Evolutionary conservation across 345 rosid species (phyloP).

Genomic region (Murraya koenigii): DNA sequence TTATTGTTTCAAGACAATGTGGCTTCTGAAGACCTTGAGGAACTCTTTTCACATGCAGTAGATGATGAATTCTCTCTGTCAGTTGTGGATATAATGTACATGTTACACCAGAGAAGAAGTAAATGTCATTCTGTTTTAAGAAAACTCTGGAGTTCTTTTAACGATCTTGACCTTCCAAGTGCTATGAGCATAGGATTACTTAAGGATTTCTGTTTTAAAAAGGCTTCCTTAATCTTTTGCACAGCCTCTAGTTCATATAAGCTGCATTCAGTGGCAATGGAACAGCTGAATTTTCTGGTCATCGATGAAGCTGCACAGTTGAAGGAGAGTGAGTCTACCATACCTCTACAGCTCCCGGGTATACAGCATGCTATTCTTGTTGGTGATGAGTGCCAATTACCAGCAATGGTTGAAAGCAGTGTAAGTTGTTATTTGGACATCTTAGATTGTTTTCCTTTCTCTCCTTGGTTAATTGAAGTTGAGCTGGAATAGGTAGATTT

Average conservation of each 20-base stretch:
- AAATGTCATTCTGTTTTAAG: not conserved
- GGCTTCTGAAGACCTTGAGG: not conserved
- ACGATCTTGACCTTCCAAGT: slow-evolving; percentile 9
- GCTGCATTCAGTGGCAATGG: slow-evolving; percentile 20
- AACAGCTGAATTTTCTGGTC: slow-evolving; percentile 38
- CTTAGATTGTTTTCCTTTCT: not conserved
- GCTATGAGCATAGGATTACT: not conserved
- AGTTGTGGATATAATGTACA: not conserved
- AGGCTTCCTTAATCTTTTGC: slow-evolving; percentile 38
- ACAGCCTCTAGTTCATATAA: slow-evolving; percentile 40
- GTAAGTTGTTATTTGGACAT: slow-evolving; percentile 23
- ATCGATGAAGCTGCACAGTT: slow-evolving; percentile 70
- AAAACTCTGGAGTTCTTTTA: not conserved
- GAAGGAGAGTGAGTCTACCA: slow-evolving; percentile 52
- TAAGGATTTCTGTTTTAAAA: slow-evolving; percentile 32
- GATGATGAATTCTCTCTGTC: not conserved
- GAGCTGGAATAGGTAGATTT: not conserved
- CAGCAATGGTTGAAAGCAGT: slow-evolving; percentile 44
- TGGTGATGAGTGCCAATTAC: slow-evolving; percentile 55
- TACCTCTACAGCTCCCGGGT: slow-evolving; percentile 44
- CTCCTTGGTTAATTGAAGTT: not conserved
- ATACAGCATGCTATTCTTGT: slow-evolving; percentile 40
- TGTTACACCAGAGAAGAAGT: not conserved
- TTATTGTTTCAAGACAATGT: not conserved
- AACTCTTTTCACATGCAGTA: not conserved